A percentile compares a stretch with the other conserved stretches of the same genome.
Conservation (phyloP, 1,139 yeast genomes). For the Suhomyces kunorum region DNA sequence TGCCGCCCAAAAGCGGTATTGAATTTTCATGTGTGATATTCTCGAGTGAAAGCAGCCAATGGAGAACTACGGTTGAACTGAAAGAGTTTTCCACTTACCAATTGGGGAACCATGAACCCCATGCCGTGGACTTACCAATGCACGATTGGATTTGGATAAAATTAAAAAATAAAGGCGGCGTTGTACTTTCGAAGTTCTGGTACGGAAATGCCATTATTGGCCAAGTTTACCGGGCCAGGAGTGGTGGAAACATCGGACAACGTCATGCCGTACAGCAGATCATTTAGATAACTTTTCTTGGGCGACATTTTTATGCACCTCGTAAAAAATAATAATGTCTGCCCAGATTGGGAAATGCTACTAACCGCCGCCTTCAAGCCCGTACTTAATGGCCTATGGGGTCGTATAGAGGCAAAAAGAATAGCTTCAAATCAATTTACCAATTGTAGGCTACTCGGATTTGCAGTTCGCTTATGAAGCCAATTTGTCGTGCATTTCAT, state of each 20-base stretch:
- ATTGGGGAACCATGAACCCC: too few species aligned
- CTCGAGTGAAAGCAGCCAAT: too few species aligned
- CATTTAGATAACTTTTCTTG: conserved; percentile 6
- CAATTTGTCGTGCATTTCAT: too few species aligned
- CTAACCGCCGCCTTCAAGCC: too few species aligned
- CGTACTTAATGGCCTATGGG: background rate
- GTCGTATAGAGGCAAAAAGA: too few species aligned
- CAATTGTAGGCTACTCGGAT: too few species aligned
- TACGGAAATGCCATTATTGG: background rate
- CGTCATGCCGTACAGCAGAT: conserved; percentile 1
- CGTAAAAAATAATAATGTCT: background rate
- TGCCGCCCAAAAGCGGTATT: background rate
- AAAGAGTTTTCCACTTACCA: too few species aligned
- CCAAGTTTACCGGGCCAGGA: background rate
- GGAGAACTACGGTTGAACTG: too few species aligned
- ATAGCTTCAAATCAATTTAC: too few species aligned
- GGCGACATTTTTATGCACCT: conserved; percentile 7
- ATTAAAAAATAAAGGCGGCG: background rate
- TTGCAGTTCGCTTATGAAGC: too few species aligned
- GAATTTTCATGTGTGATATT: background rate
- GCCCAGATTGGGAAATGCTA: too few species aligned
- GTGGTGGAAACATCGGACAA: conserved; percentile 10
- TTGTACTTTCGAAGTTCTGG: background rate
- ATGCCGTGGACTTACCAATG: too few species aligned
- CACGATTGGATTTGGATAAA: background rate